These are phyloP conservation scores for Rhododendron simsii DNA, from an alignment of 148 eudicot species.

Conservation along the genomic window DNA sequence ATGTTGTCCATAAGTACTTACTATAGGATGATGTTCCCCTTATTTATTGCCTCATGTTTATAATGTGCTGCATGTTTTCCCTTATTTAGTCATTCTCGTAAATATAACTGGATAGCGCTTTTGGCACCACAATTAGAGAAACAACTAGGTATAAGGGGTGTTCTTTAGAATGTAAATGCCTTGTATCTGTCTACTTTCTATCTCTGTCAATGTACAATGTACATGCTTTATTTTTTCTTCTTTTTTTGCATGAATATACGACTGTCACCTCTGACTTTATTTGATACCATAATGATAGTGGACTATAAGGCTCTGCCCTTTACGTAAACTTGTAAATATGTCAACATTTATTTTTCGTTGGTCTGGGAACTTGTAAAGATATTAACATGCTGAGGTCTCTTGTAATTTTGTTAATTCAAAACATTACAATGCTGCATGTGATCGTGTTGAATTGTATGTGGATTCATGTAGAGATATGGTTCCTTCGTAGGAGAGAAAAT, in stretches of 20 bases:
- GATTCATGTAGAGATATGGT: neutral
- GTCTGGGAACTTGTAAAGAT: neutral
- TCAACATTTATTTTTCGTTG: neutral
- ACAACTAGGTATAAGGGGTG: neutral
- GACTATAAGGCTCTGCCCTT: neutral
- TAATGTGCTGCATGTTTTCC: neutral
- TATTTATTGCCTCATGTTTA: neutral
- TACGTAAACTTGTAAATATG: neutral
- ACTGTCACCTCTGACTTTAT: neutral
- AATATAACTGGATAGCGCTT: neutral
- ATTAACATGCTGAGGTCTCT: neutral
- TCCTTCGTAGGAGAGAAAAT: neutral
- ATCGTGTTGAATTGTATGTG: neutral
- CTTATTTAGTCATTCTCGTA: neutral
- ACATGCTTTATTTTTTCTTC: neutral
- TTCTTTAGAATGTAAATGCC: neutral
- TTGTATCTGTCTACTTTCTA: neutral
- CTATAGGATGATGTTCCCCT: neutral
- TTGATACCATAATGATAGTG: neutral
- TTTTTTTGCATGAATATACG: neutral
- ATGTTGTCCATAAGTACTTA: neutral
- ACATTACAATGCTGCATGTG: neutral
- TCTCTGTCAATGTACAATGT: constrained; percentile 2
- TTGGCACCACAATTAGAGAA: neutral
- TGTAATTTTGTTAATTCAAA: neutral